Base-by-base conservation (phyloP, 1,284 basidiomycete species). In the Pterula multifida region DNA sequence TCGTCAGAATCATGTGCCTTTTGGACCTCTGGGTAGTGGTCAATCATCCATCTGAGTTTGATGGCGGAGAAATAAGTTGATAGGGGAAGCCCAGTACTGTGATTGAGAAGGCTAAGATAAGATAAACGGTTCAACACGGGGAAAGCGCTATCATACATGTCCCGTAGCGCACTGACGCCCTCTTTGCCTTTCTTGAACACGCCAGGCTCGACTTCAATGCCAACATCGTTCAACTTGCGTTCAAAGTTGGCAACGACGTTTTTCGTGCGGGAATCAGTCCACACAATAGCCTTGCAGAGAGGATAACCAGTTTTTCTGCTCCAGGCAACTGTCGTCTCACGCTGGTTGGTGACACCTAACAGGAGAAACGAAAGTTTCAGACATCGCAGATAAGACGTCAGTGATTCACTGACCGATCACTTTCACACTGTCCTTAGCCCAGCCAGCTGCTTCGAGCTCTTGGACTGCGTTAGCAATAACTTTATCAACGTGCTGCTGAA, bases 21-120 rank as follows among this genome's bases (percentile, higher is more conserved):
- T 46, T 74, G 68, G 45, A 98, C 92, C 32, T 81, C 78, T n/a
- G 78, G 74, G 57, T 88, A 68, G 64, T 98, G 83, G 64, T 95
- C 88, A 54, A 96, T 79, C 86, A 98, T 92, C 95, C 95, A 98
- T 45, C 88, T 79, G 53, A 97, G 73, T 70, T 98, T 98, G 67
- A 95, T 85, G 2, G 88, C 93, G 6, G 92, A 94, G 68, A 98
- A 98, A 68, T 98, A 98, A 0, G 94, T 97, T 19, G 91, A 95
- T 19, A 98, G 71, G n/a, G 88, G 88, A 36, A 96, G 75, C 32
- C 92, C 93, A 45, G 91, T 96, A 50, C 87, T 92, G 51, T 11
- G 42, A 45, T 15, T 45, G 22, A 45, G 11, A 53, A 52, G 46
- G 47, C 53, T 36, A 50, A 52, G 48, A 23, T 48, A 52, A 48